Percentiles rank a stretch among this genome's conserved stretches.
These are phyloP conservation scores for Corinectria fuckeliana DNA, from an alignment of 2,329 filamentous ascomycete genomes.

Conservation along the genomic window DNA sequence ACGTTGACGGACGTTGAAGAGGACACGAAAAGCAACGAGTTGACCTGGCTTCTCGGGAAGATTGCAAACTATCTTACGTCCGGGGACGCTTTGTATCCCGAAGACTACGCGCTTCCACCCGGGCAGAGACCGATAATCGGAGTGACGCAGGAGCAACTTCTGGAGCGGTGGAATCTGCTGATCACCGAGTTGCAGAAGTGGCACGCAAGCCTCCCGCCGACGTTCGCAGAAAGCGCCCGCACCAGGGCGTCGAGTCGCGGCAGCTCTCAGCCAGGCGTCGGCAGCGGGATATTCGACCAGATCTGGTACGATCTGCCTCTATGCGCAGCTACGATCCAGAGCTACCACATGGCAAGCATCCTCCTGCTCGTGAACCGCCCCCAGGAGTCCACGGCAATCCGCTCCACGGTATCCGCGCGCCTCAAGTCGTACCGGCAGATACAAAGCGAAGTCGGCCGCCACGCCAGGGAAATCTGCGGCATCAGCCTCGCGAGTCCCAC, in stretches of 20 bases:
- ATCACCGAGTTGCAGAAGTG: conserved; percentile 26
- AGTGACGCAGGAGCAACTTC: conserved; percentile 29
- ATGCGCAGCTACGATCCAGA: conserved; percentile 71
- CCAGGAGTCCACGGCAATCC: conserved; percentile 33
- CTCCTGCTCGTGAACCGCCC: conserved; percentile 61
- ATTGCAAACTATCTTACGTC: conserved; percentile 69
- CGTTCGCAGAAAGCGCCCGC: conserved; percentile 24
- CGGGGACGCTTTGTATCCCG: conserved; percentile 54
- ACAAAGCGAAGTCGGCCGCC: conserved; percentile 20
- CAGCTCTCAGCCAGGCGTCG: not conserved
- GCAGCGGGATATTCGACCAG: conserved; percentile 50
- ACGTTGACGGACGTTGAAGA: conserved; percentile 62
- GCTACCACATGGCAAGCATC: conserved; percentile 69
- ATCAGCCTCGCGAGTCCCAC: conserved; percentile 29
- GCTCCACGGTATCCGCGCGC: conserved; percentile 31
- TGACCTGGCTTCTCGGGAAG: conserved; percentile 71
- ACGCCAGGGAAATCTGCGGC: conserved; percentile 32
- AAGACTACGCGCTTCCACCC: conserved; percentile 35
- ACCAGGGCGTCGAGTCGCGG: not conserved
- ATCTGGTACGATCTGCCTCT: conserved; percentile 69
- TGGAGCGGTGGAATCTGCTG: conserved; percentile 29
- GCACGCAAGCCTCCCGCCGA: conserved; percentile 23
- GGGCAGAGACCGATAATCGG: conserved; percentile 26
- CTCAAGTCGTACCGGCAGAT: conserved; percentile 28
- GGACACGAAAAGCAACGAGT: conserved; percentile 67